A percentile compares a stretch with the other conserved stretches of the same genome.
phyloP scores from a whole-genome alignment of 345 rosid species.

The Camelina hispida region DNA sequence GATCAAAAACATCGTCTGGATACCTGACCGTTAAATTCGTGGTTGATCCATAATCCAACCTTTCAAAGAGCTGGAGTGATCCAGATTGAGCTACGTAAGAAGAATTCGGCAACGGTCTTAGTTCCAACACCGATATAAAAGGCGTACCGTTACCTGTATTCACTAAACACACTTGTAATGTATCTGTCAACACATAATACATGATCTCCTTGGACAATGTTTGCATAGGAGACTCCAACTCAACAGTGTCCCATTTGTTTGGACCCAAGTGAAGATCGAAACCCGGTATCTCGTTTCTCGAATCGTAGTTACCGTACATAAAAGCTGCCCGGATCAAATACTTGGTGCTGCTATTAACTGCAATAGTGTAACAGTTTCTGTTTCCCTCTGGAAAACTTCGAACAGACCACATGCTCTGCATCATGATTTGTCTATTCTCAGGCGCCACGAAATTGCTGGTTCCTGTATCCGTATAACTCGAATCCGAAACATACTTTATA shows the following conservation, averaged over 20 bases:
- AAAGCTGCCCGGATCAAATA: constrained; percentile 61
- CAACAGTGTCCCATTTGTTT: constrained; percentile 50
- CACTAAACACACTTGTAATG: constrained; percentile 58
- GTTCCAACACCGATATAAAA: constrained; percentile 60
- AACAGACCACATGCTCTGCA: constrained; percentile 42
- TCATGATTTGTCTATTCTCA: constrained; percentile 36
- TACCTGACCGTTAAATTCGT: constrained; percentile 50
- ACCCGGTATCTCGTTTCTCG: constrained; percentile 33
- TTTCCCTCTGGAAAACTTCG: constrained; percentile 54
- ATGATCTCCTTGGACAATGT: constrained; percentile 44
- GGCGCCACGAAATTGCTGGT: constrained; percentile 21
- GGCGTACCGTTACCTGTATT: constrained; percentile 57
- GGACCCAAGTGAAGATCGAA: constrained; percentile 63
- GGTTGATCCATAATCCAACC: constrained; percentile 48
- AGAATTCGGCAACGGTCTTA: constrained; percentile 43
- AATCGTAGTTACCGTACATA: constrained; percentile 66
- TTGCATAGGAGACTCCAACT: constrained; percentile 20
- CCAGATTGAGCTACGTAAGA: constrained; percentile 33
- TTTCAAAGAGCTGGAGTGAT: constrained; percentile 37
- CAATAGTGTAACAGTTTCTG: constrained; percentile 50
- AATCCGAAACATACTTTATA: constrained; percentile 49
- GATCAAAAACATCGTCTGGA: constrained; percentile 52
- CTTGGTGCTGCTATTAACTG: constrained; percentile 27
- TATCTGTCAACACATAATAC: constrained; percentile 41
- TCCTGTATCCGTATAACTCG: constrained; percentile 43